phyloP scores from a whole-genome alignment of 2,329 filamentous ascomycete species.

The Epicoccum nigrum region DNA sequence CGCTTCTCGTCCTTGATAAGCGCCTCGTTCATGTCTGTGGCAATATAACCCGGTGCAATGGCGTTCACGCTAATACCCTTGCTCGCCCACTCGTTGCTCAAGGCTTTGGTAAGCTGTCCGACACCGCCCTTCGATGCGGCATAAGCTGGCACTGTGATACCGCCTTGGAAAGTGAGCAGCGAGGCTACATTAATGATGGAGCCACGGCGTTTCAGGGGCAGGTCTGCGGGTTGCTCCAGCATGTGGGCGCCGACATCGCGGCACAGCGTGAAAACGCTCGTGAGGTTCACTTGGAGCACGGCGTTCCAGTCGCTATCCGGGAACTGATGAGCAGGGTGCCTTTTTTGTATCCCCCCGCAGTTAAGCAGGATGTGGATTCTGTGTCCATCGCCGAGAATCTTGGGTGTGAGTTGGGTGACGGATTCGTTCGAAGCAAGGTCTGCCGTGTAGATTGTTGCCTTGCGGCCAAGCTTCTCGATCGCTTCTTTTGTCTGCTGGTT shows the following conservation, averaged over 20 bases:
- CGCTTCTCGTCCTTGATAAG: conserved; percentile 74
- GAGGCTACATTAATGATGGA: conserved; percentile 85
- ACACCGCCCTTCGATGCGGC: conserved; percentile 86
- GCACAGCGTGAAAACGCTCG: conserved; percentile 76
- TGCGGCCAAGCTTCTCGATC: conserved; percentile 70
- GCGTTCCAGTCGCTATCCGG: conserved; percentile 78
- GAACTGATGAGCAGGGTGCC: conserved; percentile 77
- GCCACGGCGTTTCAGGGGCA: conserved; percentile 62
- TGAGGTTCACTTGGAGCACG: conserved; percentile 87
- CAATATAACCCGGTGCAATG: conserved; percentile 88
- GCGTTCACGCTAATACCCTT: conserved; percentile 84
- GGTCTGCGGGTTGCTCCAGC: conserved; percentile 61
- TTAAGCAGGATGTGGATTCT: conserved; percentile 81
- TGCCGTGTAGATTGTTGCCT: conserved; percentile 69
- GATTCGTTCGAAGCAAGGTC: conserved; percentile 69
- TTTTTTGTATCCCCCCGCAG: conserved; percentile 83
- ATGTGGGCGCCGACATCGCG: conserved; percentile 82
- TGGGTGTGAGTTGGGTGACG: conserved; percentile 66
- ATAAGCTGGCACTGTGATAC: conserved; percentile 86
- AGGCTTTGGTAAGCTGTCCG: conserved; percentile 80
- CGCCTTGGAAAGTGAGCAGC: conserved; percentile 83
- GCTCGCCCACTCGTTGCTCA: conserved; percentile 85
- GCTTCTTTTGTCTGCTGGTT: conserved; percentile 64
- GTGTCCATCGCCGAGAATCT: conserved; percentile 65
- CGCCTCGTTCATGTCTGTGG: conserved; percentile 92